Evolutionary conservation across 305 asterid genomes (phyloP), one percentile per base, ranked within the genome.

Genomic region (Plantago lanceolata): DNA sequence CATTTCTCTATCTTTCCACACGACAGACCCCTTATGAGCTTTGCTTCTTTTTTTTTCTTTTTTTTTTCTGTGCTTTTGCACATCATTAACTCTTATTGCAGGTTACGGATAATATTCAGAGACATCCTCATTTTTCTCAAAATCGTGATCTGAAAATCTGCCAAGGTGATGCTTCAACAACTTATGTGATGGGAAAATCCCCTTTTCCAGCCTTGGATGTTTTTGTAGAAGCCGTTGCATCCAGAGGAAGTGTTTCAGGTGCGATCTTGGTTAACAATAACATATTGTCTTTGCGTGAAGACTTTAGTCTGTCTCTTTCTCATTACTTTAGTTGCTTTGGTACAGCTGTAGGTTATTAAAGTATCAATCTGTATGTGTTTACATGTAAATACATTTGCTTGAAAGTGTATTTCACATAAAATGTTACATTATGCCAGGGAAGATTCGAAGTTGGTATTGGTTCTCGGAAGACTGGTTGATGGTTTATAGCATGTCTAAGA

Each of bases 361-460:
- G 35, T 65, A 63, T 59, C 2, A 16, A 45, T 59, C 44, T 59
- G 28, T 55, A 59, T 44, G 65, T 55, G 40, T 66, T 43, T 68
- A 31, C 40, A 35, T 37, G 18, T 12, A 40, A 12, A 40, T 52
- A 20, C 29, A 59, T 59, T 65, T 63, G 60, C 64, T 59, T 65
- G 35, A 53, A 20, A 28, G 29, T 52, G 64, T 47, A 40, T 65
- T 61, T 74, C 70, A 63, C 48, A 26, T 48, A 58, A 60, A 13
- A 31, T 67, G 55, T 69, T 65, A 59, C 61, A 31, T 54, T 70
- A 56, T 71, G 26, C 70, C 76, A 93, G 98, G 97, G 66, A 89
- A 79, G 78, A 89, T 93, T 54, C 84, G 87, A 70, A 82, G 90
- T 81, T 93, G 98, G 98, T 93, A 80, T 75, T 89, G 91, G 95